Percentiles rank a stretch among this genome's conserved stretches.
These are phyloP conservation scores for Cyamopsis tetragonoloba DNA, from an alignment of 306 rosid species.

Conservation along the genomic window DNA sequence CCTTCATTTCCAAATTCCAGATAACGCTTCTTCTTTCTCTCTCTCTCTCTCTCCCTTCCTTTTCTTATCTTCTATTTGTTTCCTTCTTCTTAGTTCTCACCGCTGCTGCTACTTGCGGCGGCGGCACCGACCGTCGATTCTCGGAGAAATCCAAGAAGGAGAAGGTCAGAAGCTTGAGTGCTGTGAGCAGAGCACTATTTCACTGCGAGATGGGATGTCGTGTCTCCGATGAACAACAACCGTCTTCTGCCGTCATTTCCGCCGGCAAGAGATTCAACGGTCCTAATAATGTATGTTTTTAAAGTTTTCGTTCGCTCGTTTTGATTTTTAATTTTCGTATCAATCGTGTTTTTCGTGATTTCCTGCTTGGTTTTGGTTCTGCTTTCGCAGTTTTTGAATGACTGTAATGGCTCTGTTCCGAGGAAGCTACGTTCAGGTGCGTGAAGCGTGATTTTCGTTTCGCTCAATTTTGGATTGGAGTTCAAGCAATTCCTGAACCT, in stretches of 20 bases:
- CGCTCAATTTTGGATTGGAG: slow-evolving; percentile 34
- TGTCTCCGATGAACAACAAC: slow-evolving; percentile 34
- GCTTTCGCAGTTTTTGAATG: slow-evolving; percentile 42
- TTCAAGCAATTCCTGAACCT: slow-evolving; percentile 39
- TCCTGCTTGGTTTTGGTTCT: background rate
- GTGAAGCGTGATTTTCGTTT: slow-evolving; percentile 16
- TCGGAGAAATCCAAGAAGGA: slow-evolving; percentile 59
- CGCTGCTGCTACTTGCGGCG: slow-evolving; percentile 25
- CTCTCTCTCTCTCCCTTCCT: slow-evolving; percentile 9
- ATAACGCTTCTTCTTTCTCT: slow-evolving; percentile 30
- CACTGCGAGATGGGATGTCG: slow-evolving; percentile 48
- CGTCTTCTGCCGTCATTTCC: slow-evolving; percentile 22
- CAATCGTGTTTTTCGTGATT: background rate
- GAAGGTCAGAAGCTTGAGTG: slow-evolving; percentile 57
- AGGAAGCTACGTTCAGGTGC: slow-evolving; percentile 82
- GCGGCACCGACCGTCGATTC: slow-evolving; percentile 27
- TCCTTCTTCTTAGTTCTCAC: slow-evolving; percentile 19
- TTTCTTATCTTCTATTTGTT: background rate
- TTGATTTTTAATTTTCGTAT: background rate
- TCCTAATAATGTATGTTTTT: slow-evolving; percentile 42
- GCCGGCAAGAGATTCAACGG: slow-evolving; percentile 42
- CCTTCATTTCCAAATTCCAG: too few species aligned
- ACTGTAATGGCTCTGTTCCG: slow-evolving; percentile 67
- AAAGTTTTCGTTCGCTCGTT: background rate
- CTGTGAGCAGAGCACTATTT: slow-evolving; percentile 36